Conservation (phyloP, 345 rosid species). For the Brassica juncea region DNA sequence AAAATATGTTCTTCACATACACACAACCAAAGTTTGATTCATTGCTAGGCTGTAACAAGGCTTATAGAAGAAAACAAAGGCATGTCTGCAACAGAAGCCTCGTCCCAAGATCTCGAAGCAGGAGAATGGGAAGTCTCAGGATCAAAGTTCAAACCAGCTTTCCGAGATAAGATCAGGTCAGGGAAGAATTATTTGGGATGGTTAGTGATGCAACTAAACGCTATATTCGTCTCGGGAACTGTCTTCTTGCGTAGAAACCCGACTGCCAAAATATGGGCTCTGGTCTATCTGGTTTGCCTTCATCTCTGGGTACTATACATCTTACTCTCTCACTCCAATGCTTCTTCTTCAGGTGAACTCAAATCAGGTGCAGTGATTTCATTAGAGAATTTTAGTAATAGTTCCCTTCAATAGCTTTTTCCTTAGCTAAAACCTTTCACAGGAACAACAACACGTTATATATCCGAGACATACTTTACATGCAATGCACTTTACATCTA, state of each 20-base stretch:
- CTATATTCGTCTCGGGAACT: conserved; percentile 68
- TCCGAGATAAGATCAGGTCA: conserved; percentile 62
- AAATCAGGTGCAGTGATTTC: conserved; percentile 74
- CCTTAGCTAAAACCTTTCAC: neutral
- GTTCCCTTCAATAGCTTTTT: conserved; percentile 26
- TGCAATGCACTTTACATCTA: neutral
- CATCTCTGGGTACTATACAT: conserved; percentile 93
- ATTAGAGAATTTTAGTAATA: conserved; percentile 68
- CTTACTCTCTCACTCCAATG: conserved; percentile 50
- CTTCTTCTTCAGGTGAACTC: conserved; percentile 45
- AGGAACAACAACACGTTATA: neutral
- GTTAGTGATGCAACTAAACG: conserved; percentile 67
- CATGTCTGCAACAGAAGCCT: conserved; percentile 32
- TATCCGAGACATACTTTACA: neutral
- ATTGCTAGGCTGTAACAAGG: conserved; percentile 69
- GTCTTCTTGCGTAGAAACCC: conserved; percentile 78
- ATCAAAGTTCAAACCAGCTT: conserved; percentile 53
- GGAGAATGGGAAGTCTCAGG: conserved; percentile 58
- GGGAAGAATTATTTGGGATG: conserved; percentile 66
- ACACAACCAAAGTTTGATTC: conserved; percentile 7
- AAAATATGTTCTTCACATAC: neutral
- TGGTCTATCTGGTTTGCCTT: conserved; percentile 71
- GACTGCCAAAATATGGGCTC: conserved; percentile 63
- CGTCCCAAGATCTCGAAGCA: conserved; percentile 64
- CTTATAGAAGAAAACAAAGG: conserved; percentile 70